Conservation (phyloP, 768 basidiomycete species). For the Filobasidium wieringae region DNA sequence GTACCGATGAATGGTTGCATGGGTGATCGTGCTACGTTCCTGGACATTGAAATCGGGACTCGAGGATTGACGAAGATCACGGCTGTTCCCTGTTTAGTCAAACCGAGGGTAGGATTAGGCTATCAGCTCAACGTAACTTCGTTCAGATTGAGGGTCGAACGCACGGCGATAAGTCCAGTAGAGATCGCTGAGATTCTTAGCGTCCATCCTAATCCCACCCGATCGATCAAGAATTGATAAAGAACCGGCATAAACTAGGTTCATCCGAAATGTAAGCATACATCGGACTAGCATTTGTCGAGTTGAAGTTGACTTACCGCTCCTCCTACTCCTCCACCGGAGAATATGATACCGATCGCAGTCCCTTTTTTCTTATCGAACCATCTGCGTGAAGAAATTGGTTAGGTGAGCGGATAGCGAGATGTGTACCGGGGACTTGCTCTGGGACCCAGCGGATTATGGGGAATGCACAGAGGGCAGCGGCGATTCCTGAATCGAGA, state of each 20-base stretch:
- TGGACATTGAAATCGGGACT: slow-evolving; percentile 13
- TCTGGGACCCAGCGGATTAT: slow-evolving; percentile 21
- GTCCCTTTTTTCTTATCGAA: slow-evolving; percentile 17
- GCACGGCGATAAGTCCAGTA: slow-evolving; percentile 13
- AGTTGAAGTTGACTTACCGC: slow-evolving; percentile 5
- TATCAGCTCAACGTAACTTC: neutral
- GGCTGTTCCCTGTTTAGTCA: slow-evolving; percentile 10
- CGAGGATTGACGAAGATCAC: slow-evolving; percentile 19
- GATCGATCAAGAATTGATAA: slow-evolving; percentile 9
- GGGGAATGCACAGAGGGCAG: slow-evolving; percentile 15
- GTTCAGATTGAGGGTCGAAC: neutral
- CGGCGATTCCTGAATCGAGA: slow-evolving; percentile 12
- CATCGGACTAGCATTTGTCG: neutral
- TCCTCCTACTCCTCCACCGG: slow-evolving; percentile 20
- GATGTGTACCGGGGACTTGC: slow-evolving; percentile 5
- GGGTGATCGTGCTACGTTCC: slow-evolving; percentile 6
- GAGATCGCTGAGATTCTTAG: slow-evolving; percentile 12
- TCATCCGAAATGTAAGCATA: neutral
- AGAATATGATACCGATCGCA: slow-evolving; percentile 18
- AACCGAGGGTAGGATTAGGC: neutral
- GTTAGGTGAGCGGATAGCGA: neutral
- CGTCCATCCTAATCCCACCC: slow-evolving; percentile 15
- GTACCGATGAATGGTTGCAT: slow-evolving; percentile 13
- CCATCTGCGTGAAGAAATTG: slow-evolving; percentile 10
- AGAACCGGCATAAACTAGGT: slow-evolving; percentile 18